A percentile compares a stretch with the other conserved stretches of the same genome.
Evolutionary conservation across 352 stramenopile species (phyloP).

Genomic region (Pythium sp.): DNA sequence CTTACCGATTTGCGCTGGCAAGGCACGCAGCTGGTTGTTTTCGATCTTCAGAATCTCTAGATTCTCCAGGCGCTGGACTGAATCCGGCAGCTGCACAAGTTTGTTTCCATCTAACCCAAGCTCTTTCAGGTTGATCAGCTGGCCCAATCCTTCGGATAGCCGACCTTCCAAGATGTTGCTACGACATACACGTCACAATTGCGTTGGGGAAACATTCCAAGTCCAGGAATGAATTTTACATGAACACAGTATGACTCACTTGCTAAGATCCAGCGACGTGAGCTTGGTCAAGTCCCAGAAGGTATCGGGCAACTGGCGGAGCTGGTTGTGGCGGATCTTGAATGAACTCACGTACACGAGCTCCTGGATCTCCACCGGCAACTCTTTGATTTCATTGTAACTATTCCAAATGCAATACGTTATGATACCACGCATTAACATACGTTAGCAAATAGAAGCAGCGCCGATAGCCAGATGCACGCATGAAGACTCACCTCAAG

Average conservation of each 20-base stretch:
- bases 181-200: slow-evolving; percentile 14
- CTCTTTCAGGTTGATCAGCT: slow-evolving; percentile 57
- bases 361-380: slow-evolving; percentile 46
- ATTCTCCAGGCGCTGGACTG: slow-evolving; percentile 33
- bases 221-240: too few relatives aligned
- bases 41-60: slow-evolving; percentile 68
- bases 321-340: slow-evolving; percentile 75
- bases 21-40: slow-evolving; percentile 44
- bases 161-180: slow-evolving; percentile 61
- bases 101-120: slow-evolving; percentile 68
- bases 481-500: slow-evolving; percentile 37
- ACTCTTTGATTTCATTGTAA: slow-evolving; percentile 69
- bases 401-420: slow-evolving; percentile 19
- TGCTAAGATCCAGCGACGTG: slow-evolving; percentile 72
- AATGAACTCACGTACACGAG: slow-evolving; percentile 53
- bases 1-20: slow-evolving; percentile 56
- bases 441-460: background rate
- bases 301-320: slow-evolving; percentile 42
- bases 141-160: slow-evolving; percentile 45
- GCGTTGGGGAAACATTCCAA: background rate
- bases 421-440: background rate
- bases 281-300: slow-evolving; percentile 62
- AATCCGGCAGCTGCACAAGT: slow-evolving; percentile 50
- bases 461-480: background rate
- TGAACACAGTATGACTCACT: slow-evolving; percentile 34